phyloP scores from a whole-genome alignment of 192 early-diverging fungal genomes.

The Polychytrium aggregatum region DNA sequence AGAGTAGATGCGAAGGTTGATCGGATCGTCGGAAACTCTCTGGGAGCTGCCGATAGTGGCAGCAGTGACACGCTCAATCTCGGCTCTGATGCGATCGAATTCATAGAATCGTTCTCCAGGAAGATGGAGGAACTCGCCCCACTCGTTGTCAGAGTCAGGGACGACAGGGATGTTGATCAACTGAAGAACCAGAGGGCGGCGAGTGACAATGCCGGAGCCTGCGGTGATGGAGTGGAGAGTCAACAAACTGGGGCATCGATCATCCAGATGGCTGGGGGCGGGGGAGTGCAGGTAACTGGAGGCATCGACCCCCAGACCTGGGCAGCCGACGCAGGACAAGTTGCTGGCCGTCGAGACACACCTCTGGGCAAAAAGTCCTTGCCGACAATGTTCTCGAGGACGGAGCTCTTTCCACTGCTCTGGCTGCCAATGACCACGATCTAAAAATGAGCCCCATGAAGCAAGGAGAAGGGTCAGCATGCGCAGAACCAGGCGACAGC shows the following conservation, averaged over 20 bases:
- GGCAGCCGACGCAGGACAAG: no score
- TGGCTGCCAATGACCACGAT: constrained; percentile 45
- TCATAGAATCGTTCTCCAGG: constrained; percentile 93
- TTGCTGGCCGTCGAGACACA: constrained; percentile 12
- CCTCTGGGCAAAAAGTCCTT: constrained; percentile 93
- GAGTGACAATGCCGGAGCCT: constrained; percentile 95
- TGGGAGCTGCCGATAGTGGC: constrained; percentile 34
- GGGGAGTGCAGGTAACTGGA: no score
- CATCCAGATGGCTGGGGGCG: no score
- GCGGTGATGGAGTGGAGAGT: background rate
- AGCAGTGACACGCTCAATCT: constrained; percentile 90
- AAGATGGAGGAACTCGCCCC: constrained; percentile 98
- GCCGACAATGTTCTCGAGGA: constrained; percentile 96
- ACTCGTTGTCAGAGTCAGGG: constrained; percentile 59
- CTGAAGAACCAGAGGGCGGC: constrained; percentile 92
- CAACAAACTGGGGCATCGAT: no score
- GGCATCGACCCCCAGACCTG: background rate
- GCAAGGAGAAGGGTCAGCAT: background rate
- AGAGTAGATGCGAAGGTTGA: constrained; percentile 95
- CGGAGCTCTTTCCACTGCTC: constrained; percentile 84
- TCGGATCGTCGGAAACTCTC: constrained; percentile 87
- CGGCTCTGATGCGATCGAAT: constrained; percentile 95
- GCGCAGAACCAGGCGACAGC: no score
- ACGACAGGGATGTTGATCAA: constrained; percentile 81
- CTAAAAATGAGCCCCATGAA: constrained; percentile 5